Base-by-base conservation (phyloP, 1,284 basidiomycete species). In the Inonotus hispidus region DNA sequence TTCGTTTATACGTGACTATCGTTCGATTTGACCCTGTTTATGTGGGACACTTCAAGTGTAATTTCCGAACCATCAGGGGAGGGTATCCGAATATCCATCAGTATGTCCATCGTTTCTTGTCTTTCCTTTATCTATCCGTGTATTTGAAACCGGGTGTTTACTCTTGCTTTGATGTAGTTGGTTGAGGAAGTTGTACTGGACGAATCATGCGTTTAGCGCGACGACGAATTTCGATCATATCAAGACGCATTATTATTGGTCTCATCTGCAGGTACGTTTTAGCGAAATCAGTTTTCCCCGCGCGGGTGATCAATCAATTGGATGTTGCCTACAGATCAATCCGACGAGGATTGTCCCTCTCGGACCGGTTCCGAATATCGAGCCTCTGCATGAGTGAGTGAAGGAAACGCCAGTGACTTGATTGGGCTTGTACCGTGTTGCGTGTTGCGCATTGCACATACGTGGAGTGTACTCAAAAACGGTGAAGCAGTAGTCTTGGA, bases 361-460 rank as follows among this genome's bases (percentile, higher is more conserved):
- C 13, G 92, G 92, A 0, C 92, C 92, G 0, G 74, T 83, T 57
- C 85, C 85, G 1, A 70, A 85, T 67, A 86, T 95, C 63, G 79
- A 86, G 70, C 82, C 88, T 2, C 71, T 93, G 66, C 49, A 60
- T 43, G 41, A 43, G 41, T 43, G n/a, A n/a, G n/a, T n/a, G n/a
- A n/a, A n/a, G n/a, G n/a, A n/a, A n/a, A n/a, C n/a, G n/a, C n/a
- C n/a, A n/a, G n/a, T n/a, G n/a, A n/a, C n/a, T n/a, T n/a, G n/a
- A n/a, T n/a, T n/a, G n/a, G n/a, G n/a, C n/a, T n/a, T n/a, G n/a
- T n/a, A n/a, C n/a, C n/a, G n/a, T n/a, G n/a, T n/a, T n/a, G n/a
- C n/a, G n/a, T n/a, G n/a, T n/a, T n/a, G n/a, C n/a, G n/a, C n/a
- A n/a, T n/a, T n/a, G n/a, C n/a, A n/a, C n/a, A n/a, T n/a, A n/a